These are phyloP conservation scores for Nakazawaea sp. DNA, from an alignment of 805 yeast species.

Conservation along the genomic window DNA sequence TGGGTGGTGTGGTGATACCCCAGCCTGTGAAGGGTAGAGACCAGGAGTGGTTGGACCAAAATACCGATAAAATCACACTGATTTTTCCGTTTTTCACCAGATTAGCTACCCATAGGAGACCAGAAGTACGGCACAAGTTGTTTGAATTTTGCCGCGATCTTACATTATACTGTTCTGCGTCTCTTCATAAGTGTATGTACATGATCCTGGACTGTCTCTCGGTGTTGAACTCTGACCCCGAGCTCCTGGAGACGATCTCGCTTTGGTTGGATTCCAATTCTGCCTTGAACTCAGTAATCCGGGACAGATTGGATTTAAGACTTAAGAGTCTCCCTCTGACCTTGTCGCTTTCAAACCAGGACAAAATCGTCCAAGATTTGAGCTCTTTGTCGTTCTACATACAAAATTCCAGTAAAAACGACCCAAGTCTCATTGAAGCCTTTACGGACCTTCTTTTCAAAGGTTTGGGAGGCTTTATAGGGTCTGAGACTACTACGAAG, in stretches of 20 bases:
- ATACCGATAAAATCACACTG: no score
- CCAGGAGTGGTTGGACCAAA: no score
- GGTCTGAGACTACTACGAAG: conserved; percentile 3
- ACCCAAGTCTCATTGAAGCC: not conserved
- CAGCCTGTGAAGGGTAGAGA: no score
- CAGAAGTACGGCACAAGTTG: conserved; percentile 26
- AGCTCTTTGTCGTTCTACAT: conserved; percentile 5
- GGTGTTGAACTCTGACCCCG: conserved; percentile 1
- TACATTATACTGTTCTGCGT: conserved; percentile 10
- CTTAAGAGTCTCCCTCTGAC: not conserved
- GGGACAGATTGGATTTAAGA: not conserved
- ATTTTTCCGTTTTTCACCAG: conserved; percentile 32
- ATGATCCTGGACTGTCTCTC: conserved; percentile 27
- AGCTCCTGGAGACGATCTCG: not conserved
- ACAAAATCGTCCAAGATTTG: conserved; percentile 12
- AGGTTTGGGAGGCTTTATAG: conserved; percentile 1
- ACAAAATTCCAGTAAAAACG: not conserved
- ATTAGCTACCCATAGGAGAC: conserved; percentile 20
- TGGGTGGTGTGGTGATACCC: no score
- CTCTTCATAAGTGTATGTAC: conserved; percentile 12
- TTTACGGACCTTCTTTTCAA: not conserved
- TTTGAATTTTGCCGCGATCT: conserved; percentile 23
- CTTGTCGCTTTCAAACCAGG: conserved; percentile 21
- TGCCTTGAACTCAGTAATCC: not conserved
- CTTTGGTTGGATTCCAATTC: not conserved